These are phyloP conservation scores for Zygoascus tannicola DNA, from an alignment of 805 yeast species.

Conservation along the genomic window DNA sequence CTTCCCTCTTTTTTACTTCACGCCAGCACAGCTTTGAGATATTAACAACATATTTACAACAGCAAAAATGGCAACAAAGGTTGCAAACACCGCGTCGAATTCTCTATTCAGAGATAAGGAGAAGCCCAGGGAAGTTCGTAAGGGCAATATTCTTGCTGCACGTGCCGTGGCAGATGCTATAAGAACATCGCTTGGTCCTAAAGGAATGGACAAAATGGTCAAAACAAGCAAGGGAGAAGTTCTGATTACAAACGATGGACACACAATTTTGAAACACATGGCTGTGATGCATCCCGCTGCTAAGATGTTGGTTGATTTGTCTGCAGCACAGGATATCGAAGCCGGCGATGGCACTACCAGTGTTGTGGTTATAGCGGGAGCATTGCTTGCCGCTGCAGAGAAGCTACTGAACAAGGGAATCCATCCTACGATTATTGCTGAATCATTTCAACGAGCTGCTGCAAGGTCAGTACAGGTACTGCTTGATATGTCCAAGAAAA, in stretches of 20 bases:
- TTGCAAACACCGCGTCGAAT: constrained; percentile 10
- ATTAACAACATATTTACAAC: not conserved
- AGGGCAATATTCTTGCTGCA: constrained; percentile 82
- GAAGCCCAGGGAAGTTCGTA: constrained; percentile 90
- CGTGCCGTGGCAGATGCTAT: constrained; percentile 93
- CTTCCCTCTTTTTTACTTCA: not conserved
- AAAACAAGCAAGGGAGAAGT: constrained; percentile 88
- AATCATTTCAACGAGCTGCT: constrained; percentile 86
- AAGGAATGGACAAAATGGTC: constrained; percentile 98
- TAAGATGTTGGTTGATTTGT: constrained; percentile 91
- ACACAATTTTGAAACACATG: constrained; percentile 93
- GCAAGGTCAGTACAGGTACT: constrained; percentile 70
- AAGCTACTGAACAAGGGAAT: constrained; percentile 75
- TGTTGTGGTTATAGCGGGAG: constrained; percentile 92
- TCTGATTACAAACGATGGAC: constrained; percentile 95
- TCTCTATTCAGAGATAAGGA: constrained; percentile 70
- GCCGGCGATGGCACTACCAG: constrained; percentile 99
- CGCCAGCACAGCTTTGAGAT: not conserved
- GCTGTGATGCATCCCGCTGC: constrained; percentile 99
- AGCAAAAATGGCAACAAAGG: constrained; percentile 12
- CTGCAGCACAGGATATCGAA: constrained; percentile 96
- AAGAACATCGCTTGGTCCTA: constrained; percentile 93
- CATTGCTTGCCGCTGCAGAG: constrained; percentile 91
- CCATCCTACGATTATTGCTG: constrained; percentile 93
- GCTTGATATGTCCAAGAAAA: constrained; percentile 73